Evolutionary conservation across 805 yeast species (phyloP), one percentile per base, ranked within the genome.

Genomic region (Nakazawaea ishiwadae): DNA sequence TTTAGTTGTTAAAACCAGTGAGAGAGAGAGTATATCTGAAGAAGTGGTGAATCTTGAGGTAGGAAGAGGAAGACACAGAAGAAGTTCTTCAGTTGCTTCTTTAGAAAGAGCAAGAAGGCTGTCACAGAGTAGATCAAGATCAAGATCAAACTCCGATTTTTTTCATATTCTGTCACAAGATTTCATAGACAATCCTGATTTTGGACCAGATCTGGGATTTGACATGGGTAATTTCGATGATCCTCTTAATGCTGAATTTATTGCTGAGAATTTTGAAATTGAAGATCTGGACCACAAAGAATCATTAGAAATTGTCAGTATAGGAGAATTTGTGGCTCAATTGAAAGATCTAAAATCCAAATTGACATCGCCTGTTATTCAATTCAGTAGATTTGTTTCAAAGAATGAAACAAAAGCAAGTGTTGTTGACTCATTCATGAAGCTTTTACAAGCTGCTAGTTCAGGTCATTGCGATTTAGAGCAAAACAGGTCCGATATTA

Each of bases 71-170:
- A 23, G 30, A 15, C 26, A n/a, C 12, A 12, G 52, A 23, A 44
- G 58, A 28, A 50, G 54, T 4, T 54, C 59, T 19, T 48, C 52
- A 35, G 53, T 51, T 9, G 48, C 57, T 4, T 54, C 59, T 3
- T 51, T 56, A 31, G 60, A 56, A 48, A 48, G 44, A 18, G 58
- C 51, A 17, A 48, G 60, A 49, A 38, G 58, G 17, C 14, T 21
- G 16, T 53, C 50, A 7, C 39, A 24, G 17, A 37, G 15, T 11
- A 14, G 32, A 5, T 16, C 28, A 10, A 21, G 19, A 6, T 35
- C 42, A 3, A 14, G n/a, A 15, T 34, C 30, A 7, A 34, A 26
- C 24, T 34, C 37, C 4, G 29, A 34, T 24, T 26, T 24, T 16
- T 23, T 34, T 17, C 24, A 20, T 14, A 7, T 17, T 15, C 31